Evolutionary conservation across 2,329 filamentous ascomycete species (phyloP), one percentile per base, ranked within the genome.

Genomic region (Domatiomyces catenatus): DNA sequence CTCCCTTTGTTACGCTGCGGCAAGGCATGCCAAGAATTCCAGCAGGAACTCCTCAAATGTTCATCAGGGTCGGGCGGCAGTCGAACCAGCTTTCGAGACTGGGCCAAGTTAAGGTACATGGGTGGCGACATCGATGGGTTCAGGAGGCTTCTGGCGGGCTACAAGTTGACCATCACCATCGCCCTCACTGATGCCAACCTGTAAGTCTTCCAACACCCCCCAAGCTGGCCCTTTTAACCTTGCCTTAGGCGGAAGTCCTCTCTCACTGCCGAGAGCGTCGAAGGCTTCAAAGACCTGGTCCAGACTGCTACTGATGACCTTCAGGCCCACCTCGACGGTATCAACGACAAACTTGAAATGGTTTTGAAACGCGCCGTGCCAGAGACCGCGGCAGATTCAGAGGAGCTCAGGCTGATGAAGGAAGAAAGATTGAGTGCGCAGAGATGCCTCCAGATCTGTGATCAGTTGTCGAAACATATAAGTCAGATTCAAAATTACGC

Each of bases 101-200:
- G 67, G 70, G 66, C 68, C 3, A 69, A 62, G 56, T 55, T 73
- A 45, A 66, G 54, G 52, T 73, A 71, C 48, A 69, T 71, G 63
- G 68, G 66, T 24, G 64, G 71, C 44, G 62, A 71, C 53, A 67
- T 73, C 44, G 64, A 67, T 52, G 64, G 62, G 47, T 73, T 72
- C 50, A 63, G 61, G 42, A 56, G 63, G 19, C 54, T 68, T 42
- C 54, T 73, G 28, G 63, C 68, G 42, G 63, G 64, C 43, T 72
- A 72, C 52, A 71, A 69, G 53, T 58, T 63, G 46, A 69, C 66
- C 24, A 67, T 70, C 24, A 65, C 50, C 46, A 68, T 71, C 61
- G 66, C 68, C 17, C 63, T 72, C 19, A 64, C 61, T 8, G 62
- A 69, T 56, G 62, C 62, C 52, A 67, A 64, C 49, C 61, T 70